phyloP scores from a whole-genome alignment of 2,329 filamentous ascomycete genomes.

The Talaromyces sp. region DNA sequence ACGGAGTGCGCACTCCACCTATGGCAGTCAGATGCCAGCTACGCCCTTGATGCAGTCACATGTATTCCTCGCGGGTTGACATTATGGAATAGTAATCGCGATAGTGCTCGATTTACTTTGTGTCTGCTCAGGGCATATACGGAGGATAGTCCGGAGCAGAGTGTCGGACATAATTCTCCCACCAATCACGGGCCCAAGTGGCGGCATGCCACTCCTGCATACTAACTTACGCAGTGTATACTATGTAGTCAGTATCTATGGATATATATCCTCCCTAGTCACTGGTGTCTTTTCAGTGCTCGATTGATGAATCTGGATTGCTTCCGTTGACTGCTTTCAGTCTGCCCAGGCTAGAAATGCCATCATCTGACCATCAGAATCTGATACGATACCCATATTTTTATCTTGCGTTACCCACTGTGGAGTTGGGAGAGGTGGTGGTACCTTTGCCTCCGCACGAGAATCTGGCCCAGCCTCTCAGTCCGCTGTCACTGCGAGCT shows the following conservation, averaged over 20 bases:
- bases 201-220: neutral
- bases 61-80: neutral
- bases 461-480: neutral
- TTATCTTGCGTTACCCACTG: neutral
- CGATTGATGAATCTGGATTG: neutral
- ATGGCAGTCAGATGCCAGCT: neutral
- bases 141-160: neutral
- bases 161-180: conserved; percentile 8
- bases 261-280: neutral
- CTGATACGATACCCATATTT: neutral
- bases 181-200: neutral
- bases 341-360: neutral
- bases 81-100: neutral
- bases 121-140: neutral
- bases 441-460: neutral
- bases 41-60: neutral
- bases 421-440: neutral
- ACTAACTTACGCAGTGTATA: neutral
- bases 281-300: no score
- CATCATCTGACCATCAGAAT: conserved; percentile 4
- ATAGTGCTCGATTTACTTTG: neutral
- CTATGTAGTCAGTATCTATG: neutral
- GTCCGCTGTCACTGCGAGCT: neutral
- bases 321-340: neutral
- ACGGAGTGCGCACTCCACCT: neutral